These are phyloP conservation scores for Pezicula radicicola DNA, from an alignment of 2,329 filamentous ascomycete genomes.

Conservation along the genomic window DNA sequence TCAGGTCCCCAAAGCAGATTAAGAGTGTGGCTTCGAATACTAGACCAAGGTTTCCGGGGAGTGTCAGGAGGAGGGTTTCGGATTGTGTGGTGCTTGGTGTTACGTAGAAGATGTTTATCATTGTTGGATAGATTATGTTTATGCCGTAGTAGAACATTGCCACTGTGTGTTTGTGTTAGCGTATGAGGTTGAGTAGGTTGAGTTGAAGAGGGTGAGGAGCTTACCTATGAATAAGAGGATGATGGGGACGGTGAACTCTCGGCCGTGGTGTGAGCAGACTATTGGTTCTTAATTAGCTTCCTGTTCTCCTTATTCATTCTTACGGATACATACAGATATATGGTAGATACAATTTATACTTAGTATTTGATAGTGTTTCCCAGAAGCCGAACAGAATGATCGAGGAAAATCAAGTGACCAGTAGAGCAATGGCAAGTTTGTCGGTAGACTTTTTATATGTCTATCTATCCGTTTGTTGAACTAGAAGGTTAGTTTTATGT, in stretches of 20 bases:
- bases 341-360: not conserved
- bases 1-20: not conserved
- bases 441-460: too few species aligned
- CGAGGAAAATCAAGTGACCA: too few species aligned
- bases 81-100: not conserved
- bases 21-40: not conserved
- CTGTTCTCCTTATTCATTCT: too few species aligned
- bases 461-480: too few species aligned
- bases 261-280: conserved; percentile 22
- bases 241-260: conserved; percentile 45
- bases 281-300: too few species aligned
- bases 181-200: too few species aligned
- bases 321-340: not conserved
- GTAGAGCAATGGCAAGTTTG: too few species aligned
- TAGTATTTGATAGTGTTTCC: not conserved
- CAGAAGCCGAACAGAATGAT: not conserved
- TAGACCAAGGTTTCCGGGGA: not conserved
- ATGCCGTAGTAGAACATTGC: conserved; percentile 51
- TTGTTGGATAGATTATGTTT: conserved; percentile 43
- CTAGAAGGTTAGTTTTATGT: too few species aligned
- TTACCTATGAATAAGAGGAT: conserved; percentile 36
- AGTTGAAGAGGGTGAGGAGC: too few species aligned
- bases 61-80: not conserved
- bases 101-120: conserved; percentile 42
- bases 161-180: conserved; percentile 12